phyloP scores from a whole-genome alignment of 2,329 filamentous ascomycete genomes.

The Trichoderma koningiopsis region DNA sequence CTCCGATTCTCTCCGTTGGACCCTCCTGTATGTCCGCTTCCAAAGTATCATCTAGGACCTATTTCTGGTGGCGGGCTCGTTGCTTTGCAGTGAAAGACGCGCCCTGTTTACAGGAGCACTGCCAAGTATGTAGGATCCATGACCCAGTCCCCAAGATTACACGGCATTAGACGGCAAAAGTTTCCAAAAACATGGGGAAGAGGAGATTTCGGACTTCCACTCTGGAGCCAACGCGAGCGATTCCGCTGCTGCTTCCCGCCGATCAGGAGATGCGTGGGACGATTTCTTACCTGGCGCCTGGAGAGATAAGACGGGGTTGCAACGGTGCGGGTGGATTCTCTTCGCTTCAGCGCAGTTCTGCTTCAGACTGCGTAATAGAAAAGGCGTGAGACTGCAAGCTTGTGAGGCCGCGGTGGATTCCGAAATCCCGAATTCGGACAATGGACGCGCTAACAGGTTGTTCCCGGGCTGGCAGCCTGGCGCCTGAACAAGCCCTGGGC shows the following conservation, averaged over 20 bases:
- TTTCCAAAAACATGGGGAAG: neutral
- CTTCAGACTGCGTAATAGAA: neutral
- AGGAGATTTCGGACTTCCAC: neutral
- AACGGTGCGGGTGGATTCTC: conserved; percentile 9
- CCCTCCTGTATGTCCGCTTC: neutral
- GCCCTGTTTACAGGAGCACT: neutral
- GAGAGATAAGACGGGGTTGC: neutral
- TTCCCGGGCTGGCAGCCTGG: conserved; percentile 7
- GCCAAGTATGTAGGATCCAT: neutral
- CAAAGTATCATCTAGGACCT: neutral
- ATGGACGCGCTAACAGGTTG: neutral
- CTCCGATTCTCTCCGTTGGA: conserved; percentile 25
- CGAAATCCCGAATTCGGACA: conserved; percentile 25
- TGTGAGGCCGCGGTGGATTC: neutral
- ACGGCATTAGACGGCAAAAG: neutral
- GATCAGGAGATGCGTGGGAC: conserved; percentile 24
- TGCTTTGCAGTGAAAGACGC: neutral
- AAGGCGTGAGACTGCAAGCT: neutral
- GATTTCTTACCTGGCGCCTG: neutral
- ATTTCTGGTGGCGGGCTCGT: neutral
- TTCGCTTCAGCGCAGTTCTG: neutral
- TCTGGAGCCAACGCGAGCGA: neutral
- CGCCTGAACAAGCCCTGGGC: neutral
- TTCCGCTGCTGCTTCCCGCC: neutral
- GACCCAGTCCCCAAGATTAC: neutral